Evolutionary conservation across 331 rosid species (phyloP), one percentile per base, ranked within the genome.

Genomic region (Erythrophleum ivorense): DNA sequence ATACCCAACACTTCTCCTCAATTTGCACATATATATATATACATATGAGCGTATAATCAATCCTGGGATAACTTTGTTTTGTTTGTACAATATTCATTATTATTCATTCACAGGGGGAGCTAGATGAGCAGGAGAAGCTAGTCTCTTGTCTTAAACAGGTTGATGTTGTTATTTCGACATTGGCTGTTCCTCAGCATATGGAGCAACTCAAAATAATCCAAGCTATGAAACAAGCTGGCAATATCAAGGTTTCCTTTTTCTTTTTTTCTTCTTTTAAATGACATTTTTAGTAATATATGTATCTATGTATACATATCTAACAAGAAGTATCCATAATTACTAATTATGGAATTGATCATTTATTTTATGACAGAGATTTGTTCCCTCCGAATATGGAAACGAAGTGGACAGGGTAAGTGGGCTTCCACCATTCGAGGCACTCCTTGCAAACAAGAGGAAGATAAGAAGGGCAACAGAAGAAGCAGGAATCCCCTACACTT

Each of bases 401-500:
- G 89, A 85, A 70, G 84, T 34, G 4, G 86, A 83, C 11, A 83
- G 87, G 48, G 80, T 12, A 62, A 83, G 62, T 2, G 87, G 43
- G 13, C 78, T 88, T 55, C 82, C 85, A 19, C 83, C 91, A 8
- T 83, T 85, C 9, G 89, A 88, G 76, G 82, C 84, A 3, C 0
- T 85, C 41, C 89, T 78, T 7, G 87, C 29, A 10, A 85, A 69
- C 24, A 85, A 52, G 63, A 88, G 91, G 78, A 78, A 74, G 76
- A 83, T 85, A 14, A 83, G 91, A 71, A 83, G 89, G 79, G 89
- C 91, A 0, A 85, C 76, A 0, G 86, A 88, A 74, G 91, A 78
- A 18, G 89, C 87, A 15, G 83, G 83, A 49, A 83, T 85, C 31
- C 40, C 86, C 4, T 81, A 46, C 76, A 88, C 87, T 57, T 85